Conservation (phyloP, 257 asterid species). For the Orobanche coerulescens region DNA sequence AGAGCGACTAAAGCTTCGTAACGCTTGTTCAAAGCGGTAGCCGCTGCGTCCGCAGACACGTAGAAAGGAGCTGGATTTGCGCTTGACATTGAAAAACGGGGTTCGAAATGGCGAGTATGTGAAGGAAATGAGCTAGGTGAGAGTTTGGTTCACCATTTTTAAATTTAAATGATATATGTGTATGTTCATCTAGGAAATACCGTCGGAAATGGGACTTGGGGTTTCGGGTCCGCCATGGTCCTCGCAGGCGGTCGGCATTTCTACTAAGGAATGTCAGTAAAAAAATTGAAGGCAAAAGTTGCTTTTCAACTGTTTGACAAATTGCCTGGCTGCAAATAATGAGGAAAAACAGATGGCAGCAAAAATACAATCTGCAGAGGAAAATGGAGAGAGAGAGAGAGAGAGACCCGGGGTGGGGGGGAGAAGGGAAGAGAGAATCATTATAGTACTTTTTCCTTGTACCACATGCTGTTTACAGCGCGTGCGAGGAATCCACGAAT, state of each 20-base stretch:
- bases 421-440: constrained; percentile 21
- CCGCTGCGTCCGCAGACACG: background rate
- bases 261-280: background rate
- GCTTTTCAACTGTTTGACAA: constrained; percentile 15
- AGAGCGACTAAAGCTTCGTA: constrained; percentile 69
- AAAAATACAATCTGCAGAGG: too few species aligned
- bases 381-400: constrained; percentile 10
- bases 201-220: constrained; percentile 6
- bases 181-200: background rate
- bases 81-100: background rate
- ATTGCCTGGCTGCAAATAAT: constrained; percentile 19
- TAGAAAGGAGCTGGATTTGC: background rate
- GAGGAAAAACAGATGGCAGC: background rate
- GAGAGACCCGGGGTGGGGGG: constrained; percentile 15
- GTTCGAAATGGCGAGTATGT: background rate
- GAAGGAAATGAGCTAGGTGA: constrained; percentile 21
- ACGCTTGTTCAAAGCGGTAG: constrained; percentile 35
- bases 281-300: background rate
- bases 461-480: constrained; percentile 42
- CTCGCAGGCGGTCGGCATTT: constrained; percentile 26
- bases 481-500: constrained; percentile 38
- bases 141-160: constrained; percentile 18
- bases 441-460: constrained; percentile 19
- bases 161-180: background rate
- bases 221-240: constrained; percentile 13